Conservation (phyloP, 1,139 yeast species). For the Yamadazyma epiphylla region DNA sequence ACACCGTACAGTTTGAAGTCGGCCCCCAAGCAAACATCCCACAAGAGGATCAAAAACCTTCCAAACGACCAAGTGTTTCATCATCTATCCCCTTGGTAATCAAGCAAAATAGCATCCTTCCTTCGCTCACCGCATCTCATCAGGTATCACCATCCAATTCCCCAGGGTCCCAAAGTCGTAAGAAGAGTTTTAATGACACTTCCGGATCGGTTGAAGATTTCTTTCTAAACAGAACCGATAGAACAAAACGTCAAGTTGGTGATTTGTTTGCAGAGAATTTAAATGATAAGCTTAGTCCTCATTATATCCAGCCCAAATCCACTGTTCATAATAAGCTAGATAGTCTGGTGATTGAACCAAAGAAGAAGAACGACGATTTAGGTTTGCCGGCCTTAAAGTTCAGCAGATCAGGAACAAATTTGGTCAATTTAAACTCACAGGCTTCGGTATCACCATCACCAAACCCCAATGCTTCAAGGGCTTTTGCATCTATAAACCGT, state of each 20-base stretch:
- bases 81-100: slow-evolving; percentile 10
- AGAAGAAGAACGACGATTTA: slow-evolving; percentile 24
- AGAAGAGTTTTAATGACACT: slow-evolving; percentile 23
- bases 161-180: slow-evolving; percentile 13
- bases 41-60: slow-evolving; percentile 1
- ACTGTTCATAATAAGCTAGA: slow-evolving; percentile 23
- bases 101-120: slow-evolving; percentile 17
- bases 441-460: slow-evolving; percentile 2
- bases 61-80: slow-evolving; percentile 7
- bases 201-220: slow-evolving; percentile 24
- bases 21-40: slow-evolving; percentile 15
- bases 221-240: slow-evolving; percentile 18
- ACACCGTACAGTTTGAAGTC: slow-evolving; percentile 68
- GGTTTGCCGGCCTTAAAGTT: slow-evolving; percentile 42
- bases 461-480: slow-evolving; percentile 1
- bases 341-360: slow-evolving; percentile 39
- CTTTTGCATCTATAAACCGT: slow-evolving; percentile 8
- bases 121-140: slow-evolving; percentile 17
- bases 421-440: slow-evolving; percentile 13
- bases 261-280: slow-evolving; percentile 14
- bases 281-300: slow-evolving; percentile 18
- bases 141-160: slow-evolving; percentile 17
- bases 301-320: slow-evolving; percentile 47
- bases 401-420: slow-evolving; percentile 32
- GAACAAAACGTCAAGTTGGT: slow-evolving; percentile 4